Evolutionary conservation across 2,329 filamentous ascomycete species (phyloP), one percentile per base, ranked within the genome.

Genomic region (Pseudopyrenochaeta lycopersici): DNA sequence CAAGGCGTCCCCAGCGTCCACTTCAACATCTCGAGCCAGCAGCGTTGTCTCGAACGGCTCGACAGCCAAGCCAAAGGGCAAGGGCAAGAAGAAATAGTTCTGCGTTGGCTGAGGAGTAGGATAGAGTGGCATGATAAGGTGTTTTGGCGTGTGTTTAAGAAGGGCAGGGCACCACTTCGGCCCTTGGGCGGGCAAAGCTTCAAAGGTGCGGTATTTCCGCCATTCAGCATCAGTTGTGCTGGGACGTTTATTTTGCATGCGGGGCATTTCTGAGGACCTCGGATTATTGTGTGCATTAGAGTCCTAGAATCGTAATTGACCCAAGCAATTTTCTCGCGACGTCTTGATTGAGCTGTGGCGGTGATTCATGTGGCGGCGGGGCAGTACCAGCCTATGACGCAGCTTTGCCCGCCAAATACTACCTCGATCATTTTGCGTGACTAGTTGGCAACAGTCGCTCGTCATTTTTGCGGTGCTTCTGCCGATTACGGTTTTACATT

Each of bases 1-100:
- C 45, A 82, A 80, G 46, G 87, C 83, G 78, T 95, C 93, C 75
- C 84, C 86, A 44, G 90, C 85, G 51, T 95, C 92, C 1, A 85
- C 89, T 4, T 84, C 88, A 4, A 90, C 89, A 0, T 97, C 93
- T 6, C 85, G 95, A 59, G 93, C 93, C 14, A 94, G 89, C 4
- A 98, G 95, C 73, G 92, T 97, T 21, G 87, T 86, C 29, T 97
- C 93, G 1, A 91, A 85, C 39, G 84, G 82, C 32, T 90, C 89
- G 4, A 80, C 78, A 54, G 54, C 64, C 4, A 76, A 82, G 71
- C 70, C 75, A 57, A 81, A 85, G 72, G 75, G 76, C 27, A 82
- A 81, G 55, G 76, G 78, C 41, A 82, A 80, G 64, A 84, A 82
- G 78, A 83, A 74, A 77, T 70, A 64, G 47, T 33, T 15, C 9